Evolutionary conservation across 352 stramenopile genomes (phyloP), one percentile per base, ranked within the genome.

Genomic region (Phytophthora constricta): DNA sequence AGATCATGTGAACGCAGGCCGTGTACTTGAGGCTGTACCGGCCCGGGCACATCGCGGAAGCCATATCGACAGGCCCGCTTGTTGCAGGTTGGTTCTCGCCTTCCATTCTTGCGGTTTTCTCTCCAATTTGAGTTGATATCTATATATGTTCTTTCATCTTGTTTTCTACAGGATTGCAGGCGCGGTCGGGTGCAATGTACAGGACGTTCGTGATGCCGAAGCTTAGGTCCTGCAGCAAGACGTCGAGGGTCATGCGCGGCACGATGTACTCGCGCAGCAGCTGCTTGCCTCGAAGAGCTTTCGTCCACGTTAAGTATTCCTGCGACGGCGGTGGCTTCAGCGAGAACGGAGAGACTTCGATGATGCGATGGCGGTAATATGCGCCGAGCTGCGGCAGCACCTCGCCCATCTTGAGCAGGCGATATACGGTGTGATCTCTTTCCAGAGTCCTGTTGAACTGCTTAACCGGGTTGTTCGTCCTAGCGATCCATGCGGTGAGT

Each of bases 391-490:
- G 23, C 5, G 13, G 11, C 43, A 51, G 23, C 1, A 64, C 16
- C 31, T 56, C 45, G 3, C 27, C 22, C 5, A 64, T 47, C 17
- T 57, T 57, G 0, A 57, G 57, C 17, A 51, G 37, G 9, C 25
- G 23, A n/a, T 49, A 22, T 0, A 62, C 17, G 5, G 61, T 63
- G 53, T 56, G 67, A 20, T 74, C 65, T 13, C 49, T 50, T 43
- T 74, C 75, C 17, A 78, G 41, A 7, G 16, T 27, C 4, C 19
- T 7, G 58, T 68, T 76, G 42, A 65, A 76, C 17, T 64, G 39
- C 14, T 76, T 62, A 26, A 71, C 51, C 8, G 71, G 66, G 42
- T 79, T 71, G 57, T 67, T 76, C 0, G 60, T 79, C 2, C 63
- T 68, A 0, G 66, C 71, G 39, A 58, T 64, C 0, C 57, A 53